Percentiles rank a stretch among this genome's conserved stretches.
Evolutionary conservation across 306 rosid genomes (phyloP).

Genomic region (Fagus crenata): DNA sequence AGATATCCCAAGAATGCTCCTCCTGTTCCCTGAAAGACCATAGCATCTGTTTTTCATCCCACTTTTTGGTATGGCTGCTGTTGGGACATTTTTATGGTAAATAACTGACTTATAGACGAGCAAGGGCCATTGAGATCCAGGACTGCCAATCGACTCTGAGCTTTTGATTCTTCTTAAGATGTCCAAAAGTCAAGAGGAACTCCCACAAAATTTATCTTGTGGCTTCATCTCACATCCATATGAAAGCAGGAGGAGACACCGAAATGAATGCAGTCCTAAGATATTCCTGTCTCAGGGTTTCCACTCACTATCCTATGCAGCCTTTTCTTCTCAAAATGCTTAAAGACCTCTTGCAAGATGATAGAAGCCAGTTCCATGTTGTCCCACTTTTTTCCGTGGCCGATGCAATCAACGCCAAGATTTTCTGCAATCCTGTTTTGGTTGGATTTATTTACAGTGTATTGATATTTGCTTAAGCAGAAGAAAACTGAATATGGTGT

Average conservation of each 20-base stretch:
- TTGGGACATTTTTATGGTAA: conserved; percentile 45
- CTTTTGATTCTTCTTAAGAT: conserved; percentile 26
- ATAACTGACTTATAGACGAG: conserved; percentile 30
- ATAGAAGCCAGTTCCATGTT: conserved; percentile 28
- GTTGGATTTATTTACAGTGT: conserved; percentile 32
- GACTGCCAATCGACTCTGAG: conserved; percentile 29
- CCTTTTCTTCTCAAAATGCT: conserved; percentile 32
- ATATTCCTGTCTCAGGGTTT: conserved; percentile 35
- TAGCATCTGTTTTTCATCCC: conserved; percentile 27
- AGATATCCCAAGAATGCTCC: conserved; percentile 88
- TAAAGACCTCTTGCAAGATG: conserved; percentile 26
- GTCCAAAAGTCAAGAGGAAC: conserved; percentile 31
- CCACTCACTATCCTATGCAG: conserved; percentile 12
- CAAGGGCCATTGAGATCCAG: conserved; percentile 34
- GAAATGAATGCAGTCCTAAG: conserved; percentile 26
- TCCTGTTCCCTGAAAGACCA: conserved; percentile 67
- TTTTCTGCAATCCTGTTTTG: conserved; percentile 31
- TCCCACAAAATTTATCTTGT: conserved; percentile 25
- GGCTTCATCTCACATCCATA: conserved; percentile 32
- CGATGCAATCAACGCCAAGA: conserved; percentile 23
- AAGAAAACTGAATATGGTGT: conserved; percentile 26
- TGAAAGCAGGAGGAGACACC: conserved; percentile 33
- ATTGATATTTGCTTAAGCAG: conserved; percentile 27
- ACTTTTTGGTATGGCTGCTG: conserved; percentile 39
- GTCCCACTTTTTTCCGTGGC: conserved; percentile 29